Base-by-base conservation (phyloP, 1,139 yeast genomes). In the Candida sp. region DNA sequence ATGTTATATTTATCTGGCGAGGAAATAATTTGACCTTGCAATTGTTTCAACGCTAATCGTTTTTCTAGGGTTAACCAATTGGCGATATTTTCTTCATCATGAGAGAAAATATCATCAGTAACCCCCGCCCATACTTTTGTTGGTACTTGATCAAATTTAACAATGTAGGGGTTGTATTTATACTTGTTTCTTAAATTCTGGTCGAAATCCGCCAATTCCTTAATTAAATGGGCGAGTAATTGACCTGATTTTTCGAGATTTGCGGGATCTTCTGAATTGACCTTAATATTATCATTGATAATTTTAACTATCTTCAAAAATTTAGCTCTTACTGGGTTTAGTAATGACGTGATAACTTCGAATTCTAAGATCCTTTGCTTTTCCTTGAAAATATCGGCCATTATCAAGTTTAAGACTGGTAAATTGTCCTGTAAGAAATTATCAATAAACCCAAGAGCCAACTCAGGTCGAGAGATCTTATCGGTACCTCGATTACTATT, bases 381-480 rank as follows among this genome's bases (percentile, higher is more conserved):
- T 3, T 56, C 52, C 45, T 65, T 64, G 30, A 73, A 65, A 15
- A 60, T 44, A n/a, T 57, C 58, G 37, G 67, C 72, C 3, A 66
- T 52, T 19, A 63, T 61, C 22, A 57, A 40, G 43, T 68, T 65
- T 46, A 82, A 55, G 40, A 68, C 54, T 22, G 63, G 52, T 34
- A 66, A 45, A 51, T 79, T 70, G 40, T 77, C 72, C 12, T 68
- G 67, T 21, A 87, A 52, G 44, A 81, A 77, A 15, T 74, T 73
- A 45, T 75, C 72, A 21, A 80, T 60, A 53, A 77, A 87, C 27
- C 68, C 69, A 47, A 84, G 73, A n/a, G 84, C 80, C 84, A 91
- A 84, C 58, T 88, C 96, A 0, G 96, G 96, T 54, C 82, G 84
- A 44, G 87, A 85, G 33, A 82, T 61, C 45, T 83, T 75, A 53